phyloP scores from a whole-genome alignment of 805 yeast genomes.

The Scheffersomyces ergatensis region DNA sequence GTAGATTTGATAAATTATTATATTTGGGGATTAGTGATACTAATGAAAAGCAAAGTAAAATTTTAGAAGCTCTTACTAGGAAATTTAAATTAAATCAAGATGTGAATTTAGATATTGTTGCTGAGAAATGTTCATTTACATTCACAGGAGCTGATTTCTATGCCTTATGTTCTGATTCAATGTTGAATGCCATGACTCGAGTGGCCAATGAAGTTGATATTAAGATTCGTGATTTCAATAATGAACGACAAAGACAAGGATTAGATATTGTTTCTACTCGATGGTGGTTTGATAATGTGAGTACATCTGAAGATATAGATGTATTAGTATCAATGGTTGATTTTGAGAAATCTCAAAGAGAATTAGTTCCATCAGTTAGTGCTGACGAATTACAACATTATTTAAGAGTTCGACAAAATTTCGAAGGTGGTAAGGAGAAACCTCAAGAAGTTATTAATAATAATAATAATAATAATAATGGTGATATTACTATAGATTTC shows the following conservation, averaged over 20 bases:
- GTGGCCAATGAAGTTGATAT: constrained; percentile 74
- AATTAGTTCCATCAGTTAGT: constrained; percentile 81
- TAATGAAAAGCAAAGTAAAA: constrained; percentile 80
- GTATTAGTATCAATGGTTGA: constrained; percentile 73
- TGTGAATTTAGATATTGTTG: constrained; percentile 59
- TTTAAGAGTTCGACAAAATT: constrained; percentile 69
- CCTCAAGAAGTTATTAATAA: constrained; percentile 10
- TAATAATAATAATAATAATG: constrained; percentile 1
- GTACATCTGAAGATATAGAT: constrained; percentile 60
- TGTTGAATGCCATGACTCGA: constrained; percentile 94
- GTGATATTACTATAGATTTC: constrained; percentile 3
- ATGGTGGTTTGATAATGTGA: constrained; percentile 88
- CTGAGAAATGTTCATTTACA: constrained; percentile 77
- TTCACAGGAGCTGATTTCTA: constrained; percentile 98
- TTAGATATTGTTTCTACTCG: constrained; percentile 57
- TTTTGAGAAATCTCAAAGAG: constrained; percentile 70
- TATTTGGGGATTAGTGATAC: constrained; percentile 93
- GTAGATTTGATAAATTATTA: constrained; percentile 92
- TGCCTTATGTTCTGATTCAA: constrained; percentile 92
- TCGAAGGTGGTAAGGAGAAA: constrained; percentile 64
- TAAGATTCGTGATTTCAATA: constrained; percentile 56
- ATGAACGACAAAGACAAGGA: constrained; percentile 21
- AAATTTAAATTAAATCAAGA: constrained; percentile 64
- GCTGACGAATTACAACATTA: constrained; percentile 85
- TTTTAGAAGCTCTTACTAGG: constrained; percentile 83